phyloP scores from a whole-genome alignment of 495 filamentous ascomycete species.

The Cairneyella variabilis region DNA sequence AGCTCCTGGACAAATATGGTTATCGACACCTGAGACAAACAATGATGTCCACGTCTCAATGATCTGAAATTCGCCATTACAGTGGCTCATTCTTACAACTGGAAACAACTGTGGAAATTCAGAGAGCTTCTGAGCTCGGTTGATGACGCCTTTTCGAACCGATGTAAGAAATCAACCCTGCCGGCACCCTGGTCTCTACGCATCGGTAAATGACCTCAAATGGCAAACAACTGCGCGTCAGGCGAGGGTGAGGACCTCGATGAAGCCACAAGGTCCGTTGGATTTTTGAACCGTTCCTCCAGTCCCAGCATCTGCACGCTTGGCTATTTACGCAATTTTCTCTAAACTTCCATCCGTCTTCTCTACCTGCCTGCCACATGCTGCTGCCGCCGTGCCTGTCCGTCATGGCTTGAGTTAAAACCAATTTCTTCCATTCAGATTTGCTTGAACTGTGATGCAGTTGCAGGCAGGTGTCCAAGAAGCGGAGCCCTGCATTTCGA shows the following conservation, averaged over 20 bases:
- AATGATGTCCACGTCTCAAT: constrained; percentile 7
- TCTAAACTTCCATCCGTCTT: constrained; percentile 15
- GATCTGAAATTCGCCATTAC: neutral
- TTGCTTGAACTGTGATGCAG: neutral
- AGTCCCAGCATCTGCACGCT: constrained; percentile 10
- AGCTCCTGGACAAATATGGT: constrained; percentile 10
- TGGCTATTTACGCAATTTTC: constrained; percentile 3
- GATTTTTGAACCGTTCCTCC: constrained; percentile 4
- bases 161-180: constrained; percentile 11
- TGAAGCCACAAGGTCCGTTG: neutral
- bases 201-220: constrained; percentile 10
- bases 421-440: neutral
- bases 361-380: constrained; percentile 9
- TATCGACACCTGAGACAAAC: constrained; percentile 11
- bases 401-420: neutral
- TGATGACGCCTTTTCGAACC: neutral
- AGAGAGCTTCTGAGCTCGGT: constrained; percentile 1
- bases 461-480: neutral
- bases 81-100: neutral
- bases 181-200: neutral
- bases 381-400: constrained; percentile 2
- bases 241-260: constrained; percentile 1
- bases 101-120: too few species aligned
- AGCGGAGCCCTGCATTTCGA: constrained; percentile 73
- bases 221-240: constrained; percentile 2